These are phyloP conservation scores for Populus ilicifolia DNA, from an alignment of 345 rosid genomes.

Conservation along the genomic window DNA sequence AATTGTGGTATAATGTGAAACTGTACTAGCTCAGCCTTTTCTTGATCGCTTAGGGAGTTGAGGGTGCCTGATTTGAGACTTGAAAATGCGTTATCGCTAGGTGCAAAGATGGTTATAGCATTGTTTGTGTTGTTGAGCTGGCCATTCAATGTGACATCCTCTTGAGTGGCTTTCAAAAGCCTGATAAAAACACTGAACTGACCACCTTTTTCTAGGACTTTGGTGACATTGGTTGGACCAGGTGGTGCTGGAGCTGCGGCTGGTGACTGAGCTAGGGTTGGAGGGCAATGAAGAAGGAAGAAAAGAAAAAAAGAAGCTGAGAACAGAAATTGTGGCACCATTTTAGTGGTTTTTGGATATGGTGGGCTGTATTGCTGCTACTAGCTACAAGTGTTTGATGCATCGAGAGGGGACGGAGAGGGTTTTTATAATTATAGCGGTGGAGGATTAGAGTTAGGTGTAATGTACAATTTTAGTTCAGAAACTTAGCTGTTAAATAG, in stretches of 20 bases:
- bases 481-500: background rate
- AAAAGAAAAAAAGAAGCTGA: background rate
- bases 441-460: background rate
- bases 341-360: background rate
- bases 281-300: background rate
- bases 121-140: conserved; percentile 41
- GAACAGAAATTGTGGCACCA: background rate
- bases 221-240: conserved; percentile 32
- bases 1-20: conserved; percentile 34
- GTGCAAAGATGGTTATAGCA: conserved; percentile 38
- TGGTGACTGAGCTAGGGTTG: background rate
- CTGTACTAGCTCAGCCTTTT: conserved; percentile 35
- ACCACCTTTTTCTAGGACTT: conserved; percentile 37
- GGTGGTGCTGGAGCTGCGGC: conserved; percentile 16
- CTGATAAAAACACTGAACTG: conserved; percentile 31
- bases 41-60: conserved; percentile 32
- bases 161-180: conserved; percentile 31
- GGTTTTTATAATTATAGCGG: background rate
- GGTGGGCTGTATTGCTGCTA: background rate
- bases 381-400: background rate
- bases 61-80: conserved; percentile 41
- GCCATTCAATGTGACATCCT: conserved; percentile 24
- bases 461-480: background rate
- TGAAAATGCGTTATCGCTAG: conserved; percentile 31
- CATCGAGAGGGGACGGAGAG: background rate